Evolutionary conservation across 768 basidiomycete species (phyloP).

Genomic region (Trametes coccinea): DNA sequence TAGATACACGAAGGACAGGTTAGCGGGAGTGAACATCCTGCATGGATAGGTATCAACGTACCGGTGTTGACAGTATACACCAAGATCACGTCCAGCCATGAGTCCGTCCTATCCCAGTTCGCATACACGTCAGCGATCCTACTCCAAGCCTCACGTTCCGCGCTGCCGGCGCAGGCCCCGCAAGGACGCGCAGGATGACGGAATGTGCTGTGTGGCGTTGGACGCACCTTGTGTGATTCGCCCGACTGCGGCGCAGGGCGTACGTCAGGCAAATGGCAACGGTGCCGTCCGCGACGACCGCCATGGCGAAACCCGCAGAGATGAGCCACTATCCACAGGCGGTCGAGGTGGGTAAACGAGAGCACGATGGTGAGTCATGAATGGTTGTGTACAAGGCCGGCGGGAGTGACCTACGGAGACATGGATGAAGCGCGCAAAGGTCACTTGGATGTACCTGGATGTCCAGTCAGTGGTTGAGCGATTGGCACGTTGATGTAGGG

Average conservation of each 20-base stretch:
- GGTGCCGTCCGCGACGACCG: background rate
- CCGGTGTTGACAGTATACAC: background rate
- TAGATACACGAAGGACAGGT: background rate
- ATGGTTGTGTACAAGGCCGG: too few relatives aligned
- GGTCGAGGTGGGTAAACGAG: too few relatives aligned
- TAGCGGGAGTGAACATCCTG: too few relatives aligned
- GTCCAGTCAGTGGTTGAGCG: background rate
- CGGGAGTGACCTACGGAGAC: background rate
- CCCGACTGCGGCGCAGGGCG: background rate
- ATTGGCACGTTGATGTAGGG: too few relatives aligned
- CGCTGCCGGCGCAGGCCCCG: too few relatives aligned
- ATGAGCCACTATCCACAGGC: background rate
- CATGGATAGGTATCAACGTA: background rate
- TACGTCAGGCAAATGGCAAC: background rate
- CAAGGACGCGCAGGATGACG: too few relatives aligned
- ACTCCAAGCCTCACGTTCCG: too few relatives aligned
- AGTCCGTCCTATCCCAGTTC: background rate
- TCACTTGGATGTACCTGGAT: background rate
- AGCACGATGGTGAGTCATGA: too few relatives aligned
- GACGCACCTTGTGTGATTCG: background rate
- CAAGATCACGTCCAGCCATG: background rate
- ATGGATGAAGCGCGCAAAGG: background rate
- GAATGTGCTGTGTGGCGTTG: too few relatives aligned
- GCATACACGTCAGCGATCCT: too few relatives aligned
- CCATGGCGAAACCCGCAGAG: background rate